Conservation (phyloP, 2,329 filamentous ascomycete genomes). For the Monosporascus sp. region DNA sequence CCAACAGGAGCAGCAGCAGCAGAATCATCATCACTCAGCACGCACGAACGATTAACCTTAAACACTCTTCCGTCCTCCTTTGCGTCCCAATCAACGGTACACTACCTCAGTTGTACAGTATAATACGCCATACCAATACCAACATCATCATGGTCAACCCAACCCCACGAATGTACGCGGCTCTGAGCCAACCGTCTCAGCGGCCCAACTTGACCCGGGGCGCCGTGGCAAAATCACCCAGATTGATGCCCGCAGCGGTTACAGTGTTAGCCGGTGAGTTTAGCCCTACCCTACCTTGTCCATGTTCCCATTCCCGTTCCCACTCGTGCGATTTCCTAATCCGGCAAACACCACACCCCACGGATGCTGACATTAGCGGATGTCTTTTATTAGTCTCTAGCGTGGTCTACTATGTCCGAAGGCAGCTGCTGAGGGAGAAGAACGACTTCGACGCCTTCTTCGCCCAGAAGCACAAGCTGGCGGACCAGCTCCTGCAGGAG, state of each 20-base stretch:
- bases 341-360: too few relatives aligned
- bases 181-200: not conserved
- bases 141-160: not conserved
- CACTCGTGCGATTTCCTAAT: too few relatives aligned
- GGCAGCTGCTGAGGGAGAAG: not conserved
- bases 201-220: not conserved
- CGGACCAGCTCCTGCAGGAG: not conserved
- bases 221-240: not conserved
- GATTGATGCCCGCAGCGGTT: not conserved
- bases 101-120: too few relatives aligned
- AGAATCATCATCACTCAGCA: not conserved
- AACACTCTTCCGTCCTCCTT: not conserved
- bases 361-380: too few relatives aligned
- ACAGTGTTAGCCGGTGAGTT: not conserved
- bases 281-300: not conserved
- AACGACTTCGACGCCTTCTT: not conserved
- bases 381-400: not conserved
- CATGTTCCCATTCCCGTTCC: not conserved
- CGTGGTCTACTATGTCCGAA: not conserved
- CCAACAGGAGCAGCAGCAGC: not conserved
- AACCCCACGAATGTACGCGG: not conserved
- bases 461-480: not conserved
- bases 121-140: not conserved
- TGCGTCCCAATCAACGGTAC: too few relatives aligned
- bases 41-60: not conserved